A percentile compares a stretch with the other conserved stretches of the same genome.
Evolutionary conservation across 2,329 filamentous ascomycete genomes (phyloP).

Genomic region (Colletotrichum trifolii): DNA sequence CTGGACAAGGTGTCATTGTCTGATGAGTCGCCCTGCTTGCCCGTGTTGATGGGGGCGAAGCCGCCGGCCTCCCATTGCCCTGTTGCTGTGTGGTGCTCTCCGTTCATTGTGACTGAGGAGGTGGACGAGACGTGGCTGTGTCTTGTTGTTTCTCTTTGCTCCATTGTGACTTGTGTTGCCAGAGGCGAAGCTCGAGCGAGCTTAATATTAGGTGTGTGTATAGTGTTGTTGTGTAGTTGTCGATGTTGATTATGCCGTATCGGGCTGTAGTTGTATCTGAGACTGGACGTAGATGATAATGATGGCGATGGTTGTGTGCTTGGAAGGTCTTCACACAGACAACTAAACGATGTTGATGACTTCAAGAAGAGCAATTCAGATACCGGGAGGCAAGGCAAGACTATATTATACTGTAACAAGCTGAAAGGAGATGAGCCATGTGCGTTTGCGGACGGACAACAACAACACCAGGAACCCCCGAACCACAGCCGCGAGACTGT

Average conservation of each 20-base stretch:
- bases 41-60: slow-evolving; percentile 29
- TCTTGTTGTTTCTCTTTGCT: slow-evolving; percentile 11
- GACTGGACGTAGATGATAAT: not conserved
- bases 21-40: slow-evolving; percentile 21
- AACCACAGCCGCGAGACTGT: not conserved
- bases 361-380: not conserved
- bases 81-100: slow-evolving; percentile 2
- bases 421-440: not conserved
- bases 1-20: slow-evolving; percentile 14
- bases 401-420: slow-evolving; percentile 21
- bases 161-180: slow-evolving; percentile 10
- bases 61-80: slow-evolving; percentile 5
- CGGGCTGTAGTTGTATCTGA: too few relatives aligned
- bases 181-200: slow-evolving; percentile 18
- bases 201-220: not conserved
- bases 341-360: not conserved
- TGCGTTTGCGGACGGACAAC: slow-evolving; percentile 17
- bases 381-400: not conserved
- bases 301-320: not conserved
- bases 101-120: slow-evolving; percentile 26
- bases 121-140: slow-evolving; percentile 9
- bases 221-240: not conserved
- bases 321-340: not conserved
- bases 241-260: too few relatives aligned
- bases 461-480: slow-evolving; percentile 15